phyloP scores from a whole-genome alignment of 208 protist species.

The Leishmania tarentolae region DNA sequence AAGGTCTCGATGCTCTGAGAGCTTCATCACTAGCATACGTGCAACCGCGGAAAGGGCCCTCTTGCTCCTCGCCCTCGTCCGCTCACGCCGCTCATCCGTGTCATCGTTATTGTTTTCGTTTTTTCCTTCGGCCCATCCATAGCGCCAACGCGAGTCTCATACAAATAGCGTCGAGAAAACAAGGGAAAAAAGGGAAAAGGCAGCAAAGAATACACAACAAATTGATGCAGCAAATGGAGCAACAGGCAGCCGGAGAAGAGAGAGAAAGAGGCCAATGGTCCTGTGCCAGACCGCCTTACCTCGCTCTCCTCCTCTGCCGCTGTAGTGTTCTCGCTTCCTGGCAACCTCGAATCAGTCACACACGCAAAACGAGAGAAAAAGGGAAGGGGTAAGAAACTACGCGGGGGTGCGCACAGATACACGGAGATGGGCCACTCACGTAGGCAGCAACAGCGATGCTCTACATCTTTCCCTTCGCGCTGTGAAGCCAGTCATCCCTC shows the following conservation, averaged over 20 bases:
- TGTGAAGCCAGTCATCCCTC: background rate
- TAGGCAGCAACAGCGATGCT: background rate
- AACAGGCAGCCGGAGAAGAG: background rate
- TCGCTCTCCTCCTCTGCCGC: background rate
- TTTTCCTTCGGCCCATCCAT: background rate
- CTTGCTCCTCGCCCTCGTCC: background rate
- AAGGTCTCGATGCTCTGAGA: background rate
- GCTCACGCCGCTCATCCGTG: background rate
- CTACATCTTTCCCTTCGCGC: background rate
- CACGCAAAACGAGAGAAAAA: background rate
- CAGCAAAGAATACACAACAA: background rate
- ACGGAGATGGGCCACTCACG: background rate
- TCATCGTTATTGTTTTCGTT: background rate
- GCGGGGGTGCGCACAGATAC: background rate
- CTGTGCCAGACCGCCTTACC: background rate
- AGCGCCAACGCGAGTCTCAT: constrained; percentile 4
- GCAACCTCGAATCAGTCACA: background rate
- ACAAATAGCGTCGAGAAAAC: background rate
- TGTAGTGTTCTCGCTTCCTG: background rate
- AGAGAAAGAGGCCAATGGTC: background rate
- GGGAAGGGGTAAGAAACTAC: background rate
- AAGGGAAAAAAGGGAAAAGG: background rate
- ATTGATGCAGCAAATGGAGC: background rate
- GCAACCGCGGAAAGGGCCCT: background rate
- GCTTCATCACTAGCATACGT: background rate